A percentile compares a stretch with the other conserved stretches of the same genome.
Evolutionary conservation across 2,329 filamentous ascomycete species (phyloP).

Genomic region (Metarhizium robertsii): DNA sequence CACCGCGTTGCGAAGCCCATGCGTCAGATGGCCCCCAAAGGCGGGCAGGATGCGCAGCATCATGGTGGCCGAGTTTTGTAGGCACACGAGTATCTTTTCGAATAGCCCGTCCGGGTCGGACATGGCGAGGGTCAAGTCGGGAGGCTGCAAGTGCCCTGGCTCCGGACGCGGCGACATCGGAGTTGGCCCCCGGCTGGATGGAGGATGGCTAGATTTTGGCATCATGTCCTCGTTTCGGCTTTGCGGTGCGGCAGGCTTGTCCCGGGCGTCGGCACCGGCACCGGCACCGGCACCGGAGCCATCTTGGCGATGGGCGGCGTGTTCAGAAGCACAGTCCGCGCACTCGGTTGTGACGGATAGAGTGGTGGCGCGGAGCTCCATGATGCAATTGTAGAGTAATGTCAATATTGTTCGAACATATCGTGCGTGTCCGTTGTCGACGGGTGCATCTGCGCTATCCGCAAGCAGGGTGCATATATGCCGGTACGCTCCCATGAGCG

Average conservation of each 20-base stretch:
- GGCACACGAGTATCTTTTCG: neutral
- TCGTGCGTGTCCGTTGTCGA: constrained; percentile 55
- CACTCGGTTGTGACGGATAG: neutral
- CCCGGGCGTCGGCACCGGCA: neutral
- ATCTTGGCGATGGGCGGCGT: neutral
- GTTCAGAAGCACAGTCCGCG: neutral
- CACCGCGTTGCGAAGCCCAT: neutral
- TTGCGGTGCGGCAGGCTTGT: too few species aligned
- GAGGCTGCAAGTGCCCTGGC: too few species aligned
- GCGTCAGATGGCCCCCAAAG: neutral
- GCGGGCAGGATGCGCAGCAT: neutral
- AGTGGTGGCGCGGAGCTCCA: constrained; percentile 50
- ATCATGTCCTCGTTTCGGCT: too few species aligned
- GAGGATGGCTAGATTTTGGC: too few species aligned
- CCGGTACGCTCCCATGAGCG: constrained; percentile 49
- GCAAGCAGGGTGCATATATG: constrained; percentile 42
- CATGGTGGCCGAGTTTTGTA: neutral
- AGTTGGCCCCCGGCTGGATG: too few species aligned
- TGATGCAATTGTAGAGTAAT: constrained; percentile 57
- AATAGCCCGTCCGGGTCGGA: neutral
- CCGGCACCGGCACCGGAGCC: neutral
- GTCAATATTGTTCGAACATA: constrained; percentile 57
- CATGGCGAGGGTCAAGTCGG: neutral
- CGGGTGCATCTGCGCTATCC: constrained; percentile 52
- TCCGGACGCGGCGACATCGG: neutral